phyloP scores from a whole-genome alignment of 345 rosid genomes.

The Anastatica hierochuntica region DNA sequence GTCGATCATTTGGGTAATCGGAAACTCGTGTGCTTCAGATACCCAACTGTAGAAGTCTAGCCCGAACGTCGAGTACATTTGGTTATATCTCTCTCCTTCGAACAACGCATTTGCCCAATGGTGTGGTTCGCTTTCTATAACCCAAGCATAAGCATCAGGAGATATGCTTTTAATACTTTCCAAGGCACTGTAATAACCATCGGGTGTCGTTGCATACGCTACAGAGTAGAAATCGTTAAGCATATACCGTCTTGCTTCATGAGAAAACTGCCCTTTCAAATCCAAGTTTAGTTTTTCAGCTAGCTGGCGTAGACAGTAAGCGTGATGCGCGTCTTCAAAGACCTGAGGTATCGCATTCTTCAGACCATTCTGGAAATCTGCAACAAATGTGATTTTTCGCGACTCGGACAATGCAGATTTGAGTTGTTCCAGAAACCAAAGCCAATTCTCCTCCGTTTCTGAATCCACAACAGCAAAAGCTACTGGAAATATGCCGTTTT shows the following conservation, averaged over 20 bases:
- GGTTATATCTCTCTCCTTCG: slow-evolving; percentile 70
- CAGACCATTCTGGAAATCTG: slow-evolving; percentile 68
- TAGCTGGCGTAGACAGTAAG: slow-evolving; percentile 72
- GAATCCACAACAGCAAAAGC: slow-evolving; percentile 79
- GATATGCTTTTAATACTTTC: slow-evolving; percentile 72
- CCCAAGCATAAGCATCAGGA: slow-evolving; percentile 74
- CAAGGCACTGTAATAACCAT: slow-evolving; percentile 43
- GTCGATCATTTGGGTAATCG: slow-evolving; percentile 85
- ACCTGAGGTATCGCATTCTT: slow-evolving; percentile 56
- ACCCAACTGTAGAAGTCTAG: slow-evolving; percentile 82
- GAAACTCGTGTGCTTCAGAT: slow-evolving; percentile 76
- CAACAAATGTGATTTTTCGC: slow-evolving; percentile 61
- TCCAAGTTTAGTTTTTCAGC: slow-evolving; percentile 67
- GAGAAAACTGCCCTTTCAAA: slow-evolving; percentile 77
- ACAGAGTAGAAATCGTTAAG: slow-evolving; percentile 72
- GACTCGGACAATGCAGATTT: slow-evolving; percentile 47
- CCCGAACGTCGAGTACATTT: slow-evolving; percentile 64
- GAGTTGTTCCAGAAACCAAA: slow-evolving; percentile 72
- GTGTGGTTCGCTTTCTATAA: slow-evolving; percentile 71
- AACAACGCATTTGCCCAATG: slow-evolving; percentile 84
- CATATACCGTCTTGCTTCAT: slow-evolving; percentile 85
- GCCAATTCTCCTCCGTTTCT: slow-evolving; percentile 83
- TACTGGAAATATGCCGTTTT: slow-evolving; percentile 72
- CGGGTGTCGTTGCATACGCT: slow-evolving; percentile 54
- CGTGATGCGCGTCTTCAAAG: slow-evolving; percentile 62